phyloP scores from a whole-genome alignment of 108 stramenopile species.

The Fragilariopsis cylindrus region DNA sequence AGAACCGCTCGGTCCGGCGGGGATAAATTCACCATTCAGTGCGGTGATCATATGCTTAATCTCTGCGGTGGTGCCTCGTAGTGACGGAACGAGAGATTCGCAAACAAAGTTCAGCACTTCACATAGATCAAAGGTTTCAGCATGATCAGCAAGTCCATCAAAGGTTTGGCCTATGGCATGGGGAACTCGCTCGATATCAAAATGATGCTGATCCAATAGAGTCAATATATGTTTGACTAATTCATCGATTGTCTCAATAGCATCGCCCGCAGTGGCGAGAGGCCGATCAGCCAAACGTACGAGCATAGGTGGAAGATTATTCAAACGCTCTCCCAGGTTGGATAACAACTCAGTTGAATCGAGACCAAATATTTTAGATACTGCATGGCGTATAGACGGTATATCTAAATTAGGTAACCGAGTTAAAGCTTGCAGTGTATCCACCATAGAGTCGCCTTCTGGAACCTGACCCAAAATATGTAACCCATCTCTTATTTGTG shows the following conservation, averaged over 20 bases:
- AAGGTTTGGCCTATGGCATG: not conserved
- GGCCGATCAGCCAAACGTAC: constrained; percentile 5
- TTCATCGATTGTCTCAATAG: constrained; percentile 12
- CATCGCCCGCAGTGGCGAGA: constrained; percentile 9
- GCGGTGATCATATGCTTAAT: not conserved
- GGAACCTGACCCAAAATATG: constrained; percentile 17
- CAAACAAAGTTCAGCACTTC: constrained; percentile 5
- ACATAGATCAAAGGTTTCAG: not conserved
- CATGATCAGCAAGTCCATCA: not conserved
- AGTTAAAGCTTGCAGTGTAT: constrained; percentile 9
- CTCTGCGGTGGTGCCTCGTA: not conserved
- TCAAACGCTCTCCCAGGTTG: constrained; percentile 6
- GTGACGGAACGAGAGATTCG: constrained; percentile 9
- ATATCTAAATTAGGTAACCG: constrained; percentile 5
- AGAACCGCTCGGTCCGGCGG: constrained; percentile 15
- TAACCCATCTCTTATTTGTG: constrained; percentile 11
- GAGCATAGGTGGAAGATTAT: constrained; percentile 1
- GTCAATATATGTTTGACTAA: constrained; percentile 14
- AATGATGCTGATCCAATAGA: constrained; percentile 5
- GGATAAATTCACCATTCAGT: constrained; percentile 6
- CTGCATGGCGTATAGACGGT: constrained; percentile 7
- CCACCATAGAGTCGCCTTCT: constrained; percentile 12
- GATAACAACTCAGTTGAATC: not conserved
- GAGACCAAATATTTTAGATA: constrained; percentile 10
- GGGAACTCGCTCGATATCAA: constrained; percentile 2